These are phyloP conservation scores for Achlya hypogyna DNA, from an alignment of 352 stramenopile genomes.

Conservation along the genomic window DNA sequence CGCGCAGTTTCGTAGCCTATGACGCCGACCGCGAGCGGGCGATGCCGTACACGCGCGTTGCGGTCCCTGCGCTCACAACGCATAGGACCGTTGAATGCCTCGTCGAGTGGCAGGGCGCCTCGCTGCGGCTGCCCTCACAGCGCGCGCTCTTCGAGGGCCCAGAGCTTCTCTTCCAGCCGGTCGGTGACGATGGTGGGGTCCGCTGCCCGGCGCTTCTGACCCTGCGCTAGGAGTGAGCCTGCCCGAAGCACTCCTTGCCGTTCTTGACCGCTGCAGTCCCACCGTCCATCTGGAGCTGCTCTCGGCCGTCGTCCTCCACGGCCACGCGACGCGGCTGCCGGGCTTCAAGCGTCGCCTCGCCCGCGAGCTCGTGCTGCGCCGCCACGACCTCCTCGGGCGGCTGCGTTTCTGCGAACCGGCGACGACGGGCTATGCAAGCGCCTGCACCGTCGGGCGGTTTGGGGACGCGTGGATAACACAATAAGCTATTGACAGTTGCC, in stretches of 20 bases:
- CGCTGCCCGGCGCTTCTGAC: neutral
- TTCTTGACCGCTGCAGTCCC: constrained; percentile 7
- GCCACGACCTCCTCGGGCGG: constrained; percentile 12
- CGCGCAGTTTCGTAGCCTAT: neutral
- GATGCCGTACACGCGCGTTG: neutral
- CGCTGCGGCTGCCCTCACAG: no score
- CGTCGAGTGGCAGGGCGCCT: no score
- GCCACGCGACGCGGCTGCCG: neutral
- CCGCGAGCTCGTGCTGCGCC: constrained; percentile 2
- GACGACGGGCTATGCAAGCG: neutral
- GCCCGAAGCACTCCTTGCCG: neutral
- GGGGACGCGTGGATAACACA: neutral
- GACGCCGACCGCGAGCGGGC: neutral
- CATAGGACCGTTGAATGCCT: no score
- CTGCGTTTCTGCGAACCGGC: neutral
- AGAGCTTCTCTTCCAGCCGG: constrained; percentile 13
- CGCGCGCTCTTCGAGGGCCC: constrained; percentile 9
- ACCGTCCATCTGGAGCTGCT: constrained; percentile 3
- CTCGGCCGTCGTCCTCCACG: neutral
- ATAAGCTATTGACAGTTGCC: neutral
- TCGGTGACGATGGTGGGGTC: neutral
- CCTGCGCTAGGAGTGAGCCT: neutral
- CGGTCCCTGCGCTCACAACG: no score
- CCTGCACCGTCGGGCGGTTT: neutral
- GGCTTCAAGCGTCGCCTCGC: constrained; percentile 13